Evolutionary conservation across 2,329 filamentous ascomycete genomes (phyloP).

Genomic region (Domatiomyces catenatus): DNA sequence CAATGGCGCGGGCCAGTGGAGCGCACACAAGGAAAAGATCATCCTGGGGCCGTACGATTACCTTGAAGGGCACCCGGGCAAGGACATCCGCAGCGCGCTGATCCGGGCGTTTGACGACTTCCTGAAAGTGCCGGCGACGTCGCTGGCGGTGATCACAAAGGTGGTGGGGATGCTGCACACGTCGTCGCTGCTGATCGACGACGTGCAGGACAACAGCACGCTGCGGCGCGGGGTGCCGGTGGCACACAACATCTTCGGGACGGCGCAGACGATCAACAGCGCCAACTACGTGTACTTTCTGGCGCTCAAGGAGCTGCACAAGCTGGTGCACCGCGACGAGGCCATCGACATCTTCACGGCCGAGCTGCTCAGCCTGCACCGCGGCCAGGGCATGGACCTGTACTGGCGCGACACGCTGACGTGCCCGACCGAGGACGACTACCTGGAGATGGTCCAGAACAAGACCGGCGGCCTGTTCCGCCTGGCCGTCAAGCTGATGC

Average conservation of each 20-base stretch:
- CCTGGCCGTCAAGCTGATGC: conserved; percentile 32
- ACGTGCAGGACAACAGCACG: conserved; percentile 35
- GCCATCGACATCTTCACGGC: conserved; percentile 31
- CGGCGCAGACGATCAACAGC: conserved; percentile 37
- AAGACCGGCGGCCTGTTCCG: conserved; percentile 36
- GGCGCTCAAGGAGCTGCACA: conserved; percentile 28
- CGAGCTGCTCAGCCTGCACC: conserved; percentile 32
- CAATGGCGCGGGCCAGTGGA: conserved; percentile 11
- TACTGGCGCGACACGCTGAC: conserved; percentile 33
- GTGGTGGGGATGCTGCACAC: conserved; percentile 33
- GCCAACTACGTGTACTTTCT: conserved; percentile 36
- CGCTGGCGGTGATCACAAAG: conserved; percentile 27
- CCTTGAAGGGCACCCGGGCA: conserved; percentile 29
- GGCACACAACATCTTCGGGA: conserved; percentile 36
- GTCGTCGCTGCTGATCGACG: conserved; percentile 33
- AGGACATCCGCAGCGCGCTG: conserved; percentile 30
- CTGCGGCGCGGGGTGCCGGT: conserved; percentile 34
- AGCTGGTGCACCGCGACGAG: conserved; percentile 24
- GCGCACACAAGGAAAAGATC: conserved; percentile 27
- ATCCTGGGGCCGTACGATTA: conserved; percentile 32
- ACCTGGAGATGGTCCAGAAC: conserved; percentile 35
- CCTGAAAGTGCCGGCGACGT: conserved; percentile 28
- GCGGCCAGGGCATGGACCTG: conserved; percentile 34
- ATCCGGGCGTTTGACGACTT: conserved; percentile 32
- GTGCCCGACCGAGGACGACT: conserved; percentile 33